Conservation (phyloP, 805 yeast genomes). For the Wickerhamomyces bisporus region DNA sequence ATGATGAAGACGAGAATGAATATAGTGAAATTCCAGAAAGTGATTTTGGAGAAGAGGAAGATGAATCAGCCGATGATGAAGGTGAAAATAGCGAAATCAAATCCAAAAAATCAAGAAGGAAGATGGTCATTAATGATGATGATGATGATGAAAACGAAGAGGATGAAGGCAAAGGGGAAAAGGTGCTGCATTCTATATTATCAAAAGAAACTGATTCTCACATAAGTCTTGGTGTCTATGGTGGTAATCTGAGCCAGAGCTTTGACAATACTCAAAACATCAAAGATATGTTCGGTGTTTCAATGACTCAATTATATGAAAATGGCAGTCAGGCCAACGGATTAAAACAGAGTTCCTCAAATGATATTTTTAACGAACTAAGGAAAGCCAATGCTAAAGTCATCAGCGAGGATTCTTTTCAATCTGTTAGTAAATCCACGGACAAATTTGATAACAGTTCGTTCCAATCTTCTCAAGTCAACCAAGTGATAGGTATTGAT, state of each 20-base stretch:
- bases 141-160: constrained; percentile 9
- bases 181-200: neutral
- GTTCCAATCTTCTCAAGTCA: neutral
- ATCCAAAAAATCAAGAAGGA: constrained; percentile 7
- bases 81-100: constrained; percentile 9
- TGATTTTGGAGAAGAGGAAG: constrained; percentile 18
- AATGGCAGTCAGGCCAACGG: constrained; percentile 9
- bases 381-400: constrained; percentile 8
- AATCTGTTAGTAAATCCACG: neutral
- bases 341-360: constrained; percentile 3
- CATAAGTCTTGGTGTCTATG: constrained; percentile 20
- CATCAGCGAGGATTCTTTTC: constrained; percentile 5
- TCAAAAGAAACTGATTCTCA: constrained; percentile 1
- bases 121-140: constrained; percentile 19
- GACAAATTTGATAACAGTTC: no score
- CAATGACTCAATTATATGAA: constrained; percentile 21
- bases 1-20: constrained; percentile 10
- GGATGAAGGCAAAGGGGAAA: constrained; percentile 1
- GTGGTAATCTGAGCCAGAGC: constrained; percentile 18
- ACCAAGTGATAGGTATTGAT: neutral
- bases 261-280: constrained; percentile 11
- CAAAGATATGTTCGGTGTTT: constrained; percentile 10
- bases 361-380: constrained; percentile 12
- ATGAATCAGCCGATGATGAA: constrained; percentile 15
- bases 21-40: constrained; percentile 18